These are phyloP conservation scores for Diplocarpon rosae DNA, from an alignment of 2,329 filamentous ascomycete genomes.

Conservation along the genomic window DNA sequence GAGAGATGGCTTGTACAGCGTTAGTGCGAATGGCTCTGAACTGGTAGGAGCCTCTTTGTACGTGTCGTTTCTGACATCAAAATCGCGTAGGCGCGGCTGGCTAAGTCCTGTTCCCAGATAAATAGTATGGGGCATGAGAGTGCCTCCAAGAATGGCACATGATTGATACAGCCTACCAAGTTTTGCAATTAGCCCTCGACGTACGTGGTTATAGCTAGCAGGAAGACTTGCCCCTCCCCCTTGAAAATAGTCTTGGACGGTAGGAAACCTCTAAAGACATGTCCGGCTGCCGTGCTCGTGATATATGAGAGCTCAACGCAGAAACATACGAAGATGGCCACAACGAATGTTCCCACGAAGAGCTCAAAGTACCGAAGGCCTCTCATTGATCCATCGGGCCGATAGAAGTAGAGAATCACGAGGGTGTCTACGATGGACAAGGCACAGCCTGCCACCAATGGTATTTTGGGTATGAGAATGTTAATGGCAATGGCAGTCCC, in stretches of 20 bases:
- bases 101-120: slow-evolving; percentile 61
- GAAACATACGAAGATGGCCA: slow-evolving; percentile 57
- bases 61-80: slow-evolving; percentile 45
- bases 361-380: slow-evolving; percentile 49
- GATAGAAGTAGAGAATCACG: slow-evolving; percentile 54
- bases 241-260: slow-evolving; percentile 47
- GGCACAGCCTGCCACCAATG: slow-evolving; percentile 54
- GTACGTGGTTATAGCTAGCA: slow-evolving; percentile 4
- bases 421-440: slow-evolving; percentile 57
- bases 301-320: slow-evolving; percentile 56
- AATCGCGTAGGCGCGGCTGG: slow-evolving; percentile 52
- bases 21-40: slow-evolving; percentile 28
- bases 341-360: slow-evolving; percentile 49
- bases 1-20: slow-evolving; percentile 58
- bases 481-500: slow-evolving; percentile 61
- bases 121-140: slow-evolving; percentile 58
- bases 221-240: slow-evolving; percentile 35
- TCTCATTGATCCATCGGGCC: slow-evolving; percentile 43
- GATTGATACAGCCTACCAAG: slow-evolving; percentile 45
- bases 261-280: slow-evolving; percentile 53
- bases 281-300: slow-evolving; percentile 36
- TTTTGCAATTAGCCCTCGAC: neutral
- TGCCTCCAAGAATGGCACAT: slow-evolving; percentile 66
- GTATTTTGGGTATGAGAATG: slow-evolving; percentile 48
- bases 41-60: slow-evolving; percentile 25